Percentiles rank a stretch among this genome's conserved stretches.
phyloP scores from a whole-genome alignment of 2,329 filamentous ascomycete genomes.

The Magnaporthiopsis rhizophila region DNA sequence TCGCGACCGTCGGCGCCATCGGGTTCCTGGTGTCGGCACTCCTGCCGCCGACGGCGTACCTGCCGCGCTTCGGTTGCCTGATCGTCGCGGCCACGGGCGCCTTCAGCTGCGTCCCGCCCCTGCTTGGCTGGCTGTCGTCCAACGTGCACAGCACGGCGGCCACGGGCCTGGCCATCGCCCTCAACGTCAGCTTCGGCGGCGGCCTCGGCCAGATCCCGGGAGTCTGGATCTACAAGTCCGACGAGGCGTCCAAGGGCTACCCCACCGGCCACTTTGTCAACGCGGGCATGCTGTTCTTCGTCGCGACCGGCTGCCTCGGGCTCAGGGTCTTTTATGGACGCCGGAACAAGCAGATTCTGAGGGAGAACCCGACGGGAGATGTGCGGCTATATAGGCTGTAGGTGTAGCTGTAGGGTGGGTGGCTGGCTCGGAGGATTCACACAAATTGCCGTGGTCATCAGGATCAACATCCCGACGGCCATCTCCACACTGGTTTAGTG shows the following conservation, averaged over 20 bases:
- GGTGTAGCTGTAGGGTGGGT: neutral
- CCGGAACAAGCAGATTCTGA: conserved; percentile 12
- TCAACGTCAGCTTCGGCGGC: conserved; percentile 49
- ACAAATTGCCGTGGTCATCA: no score
- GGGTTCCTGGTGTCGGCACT: conserved; percentile 47
- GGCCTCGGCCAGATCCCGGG: conserved; percentile 47
- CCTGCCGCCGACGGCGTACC: conserved; percentile 38
- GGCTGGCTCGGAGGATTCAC: no score
- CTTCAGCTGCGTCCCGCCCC: conserved; percentile 47
- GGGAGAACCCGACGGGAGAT: conserved; percentile 5
- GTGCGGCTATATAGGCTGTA: conserved; percentile 10
- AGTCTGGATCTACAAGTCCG: conserved; percentile 51
- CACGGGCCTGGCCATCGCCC: conserved; percentile 45
- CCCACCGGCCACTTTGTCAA: conserved; percentile 51
- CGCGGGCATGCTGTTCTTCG: conserved; percentile 40
- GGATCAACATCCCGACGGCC: no score
- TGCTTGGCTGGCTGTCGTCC: conserved; percentile 44
- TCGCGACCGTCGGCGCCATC: conserved; percentile 41
- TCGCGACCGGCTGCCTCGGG: conserved; percentile 33
- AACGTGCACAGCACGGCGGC: conserved; percentile 45
- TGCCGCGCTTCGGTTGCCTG: conserved; percentile 46
- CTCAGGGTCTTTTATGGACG: conserved; percentile 37
- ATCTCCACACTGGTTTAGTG: no score
- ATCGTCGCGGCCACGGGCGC: conserved; percentile 45
- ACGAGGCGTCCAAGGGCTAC: conserved; percentile 42